Evolutionary conservation across 495 filamentous ascomycete species (phyloP), one percentile per base, ranked within the genome.

Genomic region (Aspergillus coremiiformis): DNA sequence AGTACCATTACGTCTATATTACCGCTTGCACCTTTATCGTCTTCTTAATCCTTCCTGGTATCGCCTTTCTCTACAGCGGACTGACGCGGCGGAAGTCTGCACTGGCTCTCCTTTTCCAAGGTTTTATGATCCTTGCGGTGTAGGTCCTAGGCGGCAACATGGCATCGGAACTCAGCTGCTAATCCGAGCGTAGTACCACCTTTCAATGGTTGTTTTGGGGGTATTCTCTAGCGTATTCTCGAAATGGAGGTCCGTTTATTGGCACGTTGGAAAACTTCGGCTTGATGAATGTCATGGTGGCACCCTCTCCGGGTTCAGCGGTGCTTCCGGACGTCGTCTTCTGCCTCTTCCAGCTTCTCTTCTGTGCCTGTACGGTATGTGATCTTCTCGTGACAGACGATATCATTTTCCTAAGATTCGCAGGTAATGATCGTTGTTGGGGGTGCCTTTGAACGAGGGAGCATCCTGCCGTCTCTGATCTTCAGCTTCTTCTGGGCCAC

Each of bases 171-270:
- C 23, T 20, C 26, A 12, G n/a, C 23, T 5, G 39, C 22, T 45
- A 5, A 44, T 14, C 19, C 6, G 20, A 19, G 37, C 44, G 39
- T 27, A 70, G 67, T 8, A 69, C 63, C 3, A 76, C 74, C 14
- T 76, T 79, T 46, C 74, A 79, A 65, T 80, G 78, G 77, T 75
- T 79, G 46, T 79, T 81, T 58, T 81, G 77, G 76, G 78, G 79
- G 3, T 83, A 81, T 56, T 76, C 76, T 0, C 63, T 83, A 1
- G 69, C 77, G 19, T 82, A 79, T 64, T 70, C 69, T 3, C 59
- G 73, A 27, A 68, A 73, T 47, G 78, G 68, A 8, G 69, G 72
- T n/a, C 65, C 71, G 0, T 81, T 78, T 59, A 80, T 81, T 29
- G 79, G 79, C 19, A 72, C 71, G 21, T 55, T 83, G 29, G 66